A percentile compares a stretch with the other conserved stretches of the same genome.
phyloP scores from a whole-genome alignment of 148 eudicot species.

The Gaultheria prostrata region DNA sequence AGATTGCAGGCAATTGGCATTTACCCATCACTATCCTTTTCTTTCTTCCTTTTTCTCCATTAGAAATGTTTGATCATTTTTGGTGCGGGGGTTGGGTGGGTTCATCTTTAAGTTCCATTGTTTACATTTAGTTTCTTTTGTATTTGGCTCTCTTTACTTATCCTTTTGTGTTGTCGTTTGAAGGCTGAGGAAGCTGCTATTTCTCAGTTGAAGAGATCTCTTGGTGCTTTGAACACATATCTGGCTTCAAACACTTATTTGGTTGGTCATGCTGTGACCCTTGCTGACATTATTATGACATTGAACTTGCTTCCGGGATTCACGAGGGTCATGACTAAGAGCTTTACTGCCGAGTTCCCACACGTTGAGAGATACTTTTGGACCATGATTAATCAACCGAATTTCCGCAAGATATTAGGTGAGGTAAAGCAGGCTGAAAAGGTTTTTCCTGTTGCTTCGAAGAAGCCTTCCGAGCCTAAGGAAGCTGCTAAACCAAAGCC shows the following conservation, averaged over 20 bases:
- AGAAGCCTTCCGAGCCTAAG: conserved; percentile 11
- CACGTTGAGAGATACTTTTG: conserved; percentile 46
- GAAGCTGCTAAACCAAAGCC: background rate
- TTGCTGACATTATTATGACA: conserved; percentile 13
- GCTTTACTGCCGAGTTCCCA: conserved; percentile 34
- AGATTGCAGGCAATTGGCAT: too few species aligned
- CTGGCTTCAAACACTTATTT: conserved; percentile 10
- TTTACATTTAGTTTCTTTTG: too few species aligned
- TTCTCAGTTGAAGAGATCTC: conserved; percentile 23
- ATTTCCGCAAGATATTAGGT: conserved; percentile 10
- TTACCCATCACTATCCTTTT: too few species aligned
- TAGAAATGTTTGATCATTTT: too few species aligned
- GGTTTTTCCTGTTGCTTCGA: background rate
- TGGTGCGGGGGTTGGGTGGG: too few species aligned
- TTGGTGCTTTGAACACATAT: conserved; percentile 5
- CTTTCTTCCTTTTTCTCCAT: too few species aligned
- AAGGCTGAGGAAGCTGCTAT: conserved; percentile 72
- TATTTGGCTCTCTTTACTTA: background rate
- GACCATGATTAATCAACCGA: conserved; percentile 17
- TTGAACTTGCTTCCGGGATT: conserved; percentile 8
- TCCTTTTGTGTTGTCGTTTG: background rate
- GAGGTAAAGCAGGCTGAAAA: conserved; percentile 2
- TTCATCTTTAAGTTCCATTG: too few species aligned
- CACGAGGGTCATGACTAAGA: background rate
- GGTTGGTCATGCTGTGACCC: conserved; percentile 13